Percentiles rank a stretch among this genome's conserved stretches.
phyloP scores from a whole-genome alignment of 2,329 filamentous ascomycete genomes.

The Westerdykella ornata region DNA sequence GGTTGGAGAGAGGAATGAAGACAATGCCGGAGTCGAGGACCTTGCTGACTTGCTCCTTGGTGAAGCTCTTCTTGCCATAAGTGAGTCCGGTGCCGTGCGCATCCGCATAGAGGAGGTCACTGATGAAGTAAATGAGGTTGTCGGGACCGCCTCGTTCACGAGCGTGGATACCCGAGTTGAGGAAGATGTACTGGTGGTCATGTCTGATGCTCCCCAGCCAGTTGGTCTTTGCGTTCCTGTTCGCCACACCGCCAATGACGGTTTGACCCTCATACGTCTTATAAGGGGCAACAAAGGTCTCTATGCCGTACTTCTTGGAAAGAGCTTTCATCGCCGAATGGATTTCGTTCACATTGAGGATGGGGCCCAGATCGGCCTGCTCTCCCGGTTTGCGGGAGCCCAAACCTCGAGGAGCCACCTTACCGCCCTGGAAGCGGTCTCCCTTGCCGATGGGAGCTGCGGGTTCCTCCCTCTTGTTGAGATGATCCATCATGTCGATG shows the following conservation, averaged over 20 bases:
- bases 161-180: constrained; percentile 52
- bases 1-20: constrained; percentile 37
- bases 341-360: constrained; percentile 45
- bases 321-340: constrained; percentile 42
- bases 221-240: constrained; percentile 41
- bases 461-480: constrained; percentile 23
- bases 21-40: constrained; percentile 50
- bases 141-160: constrained; percentile 55
- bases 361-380: constrained; percentile 31
- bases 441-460: constrained; percentile 34
- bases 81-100: constrained; percentile 45
- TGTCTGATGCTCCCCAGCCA: constrained; percentile 9
- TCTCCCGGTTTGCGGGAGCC: constrained; percentile 34
- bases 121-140: constrained; percentile 52
- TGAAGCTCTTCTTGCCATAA: constrained; percentile 50
- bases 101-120: constrained; percentile 51
- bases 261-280: constrained; percentile 40
- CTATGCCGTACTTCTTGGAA: constrained; percentile 39
- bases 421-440: constrained; percentile 40
- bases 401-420: constrained; percentile 38
- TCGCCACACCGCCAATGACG: constrained; percentile 37
- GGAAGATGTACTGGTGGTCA: constrained; percentile 45
- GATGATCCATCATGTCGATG: constrained; percentile 18
- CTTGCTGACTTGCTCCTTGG: constrained; percentile 46
- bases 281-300: constrained; percentile 40